A percentile compares a stretch with the other conserved stretches of the same genome.
Evolutionary conservation across 352 stramenopile species (phyloP).

Genomic region (Phytophthora agathidicida): DNA sequence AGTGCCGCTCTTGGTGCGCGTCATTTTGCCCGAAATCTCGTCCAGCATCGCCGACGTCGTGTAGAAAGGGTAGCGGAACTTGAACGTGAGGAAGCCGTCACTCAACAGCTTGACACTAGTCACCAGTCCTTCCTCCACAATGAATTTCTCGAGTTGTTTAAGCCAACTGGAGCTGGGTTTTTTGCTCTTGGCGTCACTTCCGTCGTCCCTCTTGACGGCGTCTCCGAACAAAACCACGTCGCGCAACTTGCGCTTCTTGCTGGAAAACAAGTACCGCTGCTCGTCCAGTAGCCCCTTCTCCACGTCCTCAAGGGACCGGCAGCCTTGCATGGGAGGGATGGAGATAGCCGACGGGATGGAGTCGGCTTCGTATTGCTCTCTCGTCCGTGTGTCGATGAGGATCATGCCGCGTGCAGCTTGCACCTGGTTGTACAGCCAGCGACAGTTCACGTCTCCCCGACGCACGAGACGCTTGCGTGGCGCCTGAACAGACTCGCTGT

Average conservation of each 20-base stretch:
- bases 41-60: constrained; percentile 73
- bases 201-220: constrained; percentile 55
- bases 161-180: constrained; percentile 58
- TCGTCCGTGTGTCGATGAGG: constrained; percentile 69
- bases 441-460: constrained; percentile 73
- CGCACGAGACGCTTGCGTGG: constrained; percentile 60
- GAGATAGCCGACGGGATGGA: constrained; percentile 80
- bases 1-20: constrained; percentile 80
- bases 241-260: constrained; percentile 78
- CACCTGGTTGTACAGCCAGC: constrained; percentile 88
- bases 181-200: constrained; percentile 11
- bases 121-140: constrained; percentile 78
- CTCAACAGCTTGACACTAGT: constrained; percentile 76
- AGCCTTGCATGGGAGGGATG: constrained; percentile 60
- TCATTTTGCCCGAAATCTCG: constrained; percentile 64
- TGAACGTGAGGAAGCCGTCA: constrained; percentile 87
- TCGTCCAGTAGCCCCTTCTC: constrained; percentile 62
- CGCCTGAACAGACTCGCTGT: constrained; percentile 25
- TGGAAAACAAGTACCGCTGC: constrained; percentile 71
- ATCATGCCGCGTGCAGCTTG: constrained; percentile 78
- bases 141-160: constrained; percentile 59
- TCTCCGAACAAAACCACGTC: constrained; percentile 86
- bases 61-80: constrained; percentile 88
- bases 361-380: constrained; percentile 67
- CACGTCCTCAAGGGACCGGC: constrained; percentile 54